Base-by-base conservation (phyloP, 2,329 filamentous ascomycete species). In the Diaporthe ampelina region DNA sequence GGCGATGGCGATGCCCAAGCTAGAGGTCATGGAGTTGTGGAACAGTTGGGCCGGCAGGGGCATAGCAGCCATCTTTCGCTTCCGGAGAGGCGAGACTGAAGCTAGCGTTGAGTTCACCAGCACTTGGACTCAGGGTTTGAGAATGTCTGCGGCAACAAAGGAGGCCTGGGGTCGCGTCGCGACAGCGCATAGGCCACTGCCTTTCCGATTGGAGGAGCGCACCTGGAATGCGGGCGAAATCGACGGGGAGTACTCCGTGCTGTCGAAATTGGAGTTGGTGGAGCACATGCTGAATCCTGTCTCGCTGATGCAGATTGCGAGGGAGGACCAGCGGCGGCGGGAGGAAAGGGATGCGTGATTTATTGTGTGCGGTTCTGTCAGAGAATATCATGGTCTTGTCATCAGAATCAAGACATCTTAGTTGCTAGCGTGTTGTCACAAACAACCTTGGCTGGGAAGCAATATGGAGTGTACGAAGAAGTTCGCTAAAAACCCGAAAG, bases 281-380 rank as follows among this genome's bases (percentile, higher is more conserved):
- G 43, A 35, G 6, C 43, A 48, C 11, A 35, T 65, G 61, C 11
- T 65, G 9, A 26, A 50, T 35, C 61, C 61, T 26, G 13, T 65
- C 13, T 65, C 61, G 3, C 43, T 65, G 26, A 43, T 43, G 7
- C 61, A 65, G 43, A 65, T 65, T 37, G 61, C 43, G 17, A 48
- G 59, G 43, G 59, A 65, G 26, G 59, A 65, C 17, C 59, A 48
- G 40, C 26, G 40, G n/a, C 40, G 59, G 26, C 61, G 26, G 10
- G 61, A 35, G 3, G 61, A n/a, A 65, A 65, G 40, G 21, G 6
- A 4, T 29, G 37, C 17, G 4, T 63, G 32, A 24, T 8, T 17
- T 1, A 35, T 57, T 32, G 15, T 35, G 5, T 29, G 24, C 26
- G 11, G 8, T 56, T 56, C 9, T 24, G 24, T 17, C 15, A 15